These are phyloP conservation scores for Dichotomopilus funicola DNA, from an alignment of 2,329 filamentous ascomycete species.

Conservation along the genomic window DNA sequence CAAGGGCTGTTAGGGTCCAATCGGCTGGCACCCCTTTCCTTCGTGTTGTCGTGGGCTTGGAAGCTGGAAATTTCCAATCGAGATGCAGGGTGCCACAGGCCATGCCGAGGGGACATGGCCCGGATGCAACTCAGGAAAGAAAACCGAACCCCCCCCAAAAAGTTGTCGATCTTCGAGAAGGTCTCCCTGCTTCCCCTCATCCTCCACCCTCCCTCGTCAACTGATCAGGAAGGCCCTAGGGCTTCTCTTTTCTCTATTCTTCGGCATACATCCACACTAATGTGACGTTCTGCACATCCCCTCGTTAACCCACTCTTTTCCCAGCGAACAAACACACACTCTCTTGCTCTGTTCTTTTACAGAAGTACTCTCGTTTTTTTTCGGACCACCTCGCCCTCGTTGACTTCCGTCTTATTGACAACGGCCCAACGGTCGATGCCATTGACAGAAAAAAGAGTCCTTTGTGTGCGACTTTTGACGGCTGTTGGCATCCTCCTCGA, in stretches of 20 bases:
- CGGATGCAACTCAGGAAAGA: too few relatives aligned
- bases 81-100: too few relatives aligned
- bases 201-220: too few relatives aligned
- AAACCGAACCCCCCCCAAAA: too few relatives aligned
- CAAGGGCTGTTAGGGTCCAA: neutral
- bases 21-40: neutral
- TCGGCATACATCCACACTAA: too few relatives aligned
- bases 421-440: neutral
- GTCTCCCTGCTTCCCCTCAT: too few relatives aligned
- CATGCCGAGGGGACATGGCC: too few relatives aligned
- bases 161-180: too few relatives aligned
- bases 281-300: too few relatives aligned
- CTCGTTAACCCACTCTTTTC: too few relatives aligned
- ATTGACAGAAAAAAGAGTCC: neutral
- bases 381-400: neutral
- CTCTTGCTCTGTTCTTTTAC: neutral
- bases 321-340: neutral
- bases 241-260: too few relatives aligned
- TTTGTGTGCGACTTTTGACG: neutral
- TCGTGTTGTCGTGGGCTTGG: neutral
- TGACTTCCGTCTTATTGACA: neutral
- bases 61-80: constrained; percentile 3
- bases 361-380: neutral
- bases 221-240: too few relatives aligned
- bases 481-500: neutral